Percentiles rank a stretch among this genome's conserved stretches.
Conservation (phyloP, 78 protist genomes). For the slime mould (Dictyostelium discoideum) region DNA sequence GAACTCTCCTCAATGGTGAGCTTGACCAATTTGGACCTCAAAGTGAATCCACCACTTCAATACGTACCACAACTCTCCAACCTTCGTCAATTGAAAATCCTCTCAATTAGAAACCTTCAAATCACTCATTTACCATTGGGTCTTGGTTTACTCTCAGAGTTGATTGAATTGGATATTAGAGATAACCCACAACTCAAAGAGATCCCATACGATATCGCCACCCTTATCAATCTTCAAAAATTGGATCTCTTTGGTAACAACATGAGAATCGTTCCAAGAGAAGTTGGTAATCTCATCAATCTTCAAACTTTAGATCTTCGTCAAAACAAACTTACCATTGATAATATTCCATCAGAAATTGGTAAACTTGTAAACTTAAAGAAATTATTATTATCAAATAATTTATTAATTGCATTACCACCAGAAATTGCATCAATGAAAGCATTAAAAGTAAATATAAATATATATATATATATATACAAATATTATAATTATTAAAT, state of each 20-base stretch:
- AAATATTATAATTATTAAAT: not conserved
- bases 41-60: constrained; percentile 84
- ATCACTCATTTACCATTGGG: constrained; percentile 78
- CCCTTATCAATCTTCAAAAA: constrained; percentile 61
- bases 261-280: constrained; percentile 80
- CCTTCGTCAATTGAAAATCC: constrained; percentile 62
- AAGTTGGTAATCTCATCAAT: constrained; percentile 69
- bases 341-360: constrained; percentile 76
- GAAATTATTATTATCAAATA: constrained; percentile 59
- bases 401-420: constrained; percentile 74
- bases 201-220: constrained; percentile 77
- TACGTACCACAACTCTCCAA: constrained; percentile 78
- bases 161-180: constrained; percentile 76
- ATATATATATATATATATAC: not conserved
- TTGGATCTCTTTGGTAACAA: constrained; percentile 82
- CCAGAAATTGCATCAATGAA: constrained; percentile 73
- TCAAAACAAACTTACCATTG: constrained; percentile 68
- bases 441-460: constrained; percentile 38
- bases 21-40: constrained; percentile 76
- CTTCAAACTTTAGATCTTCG: constrained; percentile 81
- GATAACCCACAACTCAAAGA: constrained; percentile 85
- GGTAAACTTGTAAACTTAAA: constrained; percentile 78
- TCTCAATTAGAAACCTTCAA: constrained; percentile 79
- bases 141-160: constrained; percentile 42
- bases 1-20: constrained; percentile 55